Evolutionary conservation across 2,329 filamentous ascomycete genomes (phyloP).

Genomic region (Colletotrichum somersetense): DNA sequence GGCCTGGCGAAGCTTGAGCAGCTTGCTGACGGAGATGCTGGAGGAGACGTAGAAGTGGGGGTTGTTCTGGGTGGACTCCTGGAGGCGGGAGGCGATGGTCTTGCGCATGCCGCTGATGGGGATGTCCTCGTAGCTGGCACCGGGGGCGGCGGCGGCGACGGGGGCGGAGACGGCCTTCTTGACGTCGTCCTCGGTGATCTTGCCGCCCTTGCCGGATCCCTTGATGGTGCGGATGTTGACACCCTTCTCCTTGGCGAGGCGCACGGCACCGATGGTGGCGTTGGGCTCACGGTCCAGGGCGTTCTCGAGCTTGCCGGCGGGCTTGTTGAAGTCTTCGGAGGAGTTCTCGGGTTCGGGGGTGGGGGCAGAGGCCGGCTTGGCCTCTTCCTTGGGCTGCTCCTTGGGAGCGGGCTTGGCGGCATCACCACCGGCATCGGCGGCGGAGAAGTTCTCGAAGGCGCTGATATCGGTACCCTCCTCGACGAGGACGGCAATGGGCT

Average conservation of each 20-base stretch:
- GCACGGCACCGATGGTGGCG: slow-evolving; percentile 79
- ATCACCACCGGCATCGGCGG: slow-evolving; percentile 92
- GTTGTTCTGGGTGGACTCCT: slow-evolving; percentile 88
- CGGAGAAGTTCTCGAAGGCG: slow-evolving; percentile 88
- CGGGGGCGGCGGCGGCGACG: slow-evolving; percentile 64
- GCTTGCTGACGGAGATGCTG: slow-evolving; percentile 91
- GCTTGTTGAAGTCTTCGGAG: slow-evolving; percentile 65
- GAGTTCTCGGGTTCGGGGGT: slow-evolving; percentile 65
- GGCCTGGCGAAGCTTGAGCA: slow-evolving; percentile 94
- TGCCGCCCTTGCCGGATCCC: slow-evolving; percentile 86
- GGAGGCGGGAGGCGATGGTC: slow-evolving; percentile 92
- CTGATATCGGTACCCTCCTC: slow-evolving; percentile 90
- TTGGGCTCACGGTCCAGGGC: slow-evolving; percentile 85
- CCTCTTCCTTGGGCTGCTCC: slow-evolving; percentile 74
- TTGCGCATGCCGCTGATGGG: slow-evolving; percentile 96
- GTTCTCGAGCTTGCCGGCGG: slow-evolving; percentile 84
- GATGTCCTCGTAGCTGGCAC: slow-evolving; percentile 83
- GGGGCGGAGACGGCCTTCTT: slow-evolving; percentile 82
- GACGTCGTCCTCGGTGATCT: slow-evolving; percentile 92
- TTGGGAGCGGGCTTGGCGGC: slow-evolving; percentile 74
- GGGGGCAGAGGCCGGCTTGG: slow-evolving; percentile 69
- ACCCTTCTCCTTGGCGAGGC: slow-evolving; percentile 86
- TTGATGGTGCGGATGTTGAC: slow-evolving; percentile 83
- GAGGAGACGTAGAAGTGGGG: slow-evolving; percentile 98
- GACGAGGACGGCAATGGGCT: slow-evolving; percentile 97